These are phyloP conservation scores for Astrothelium macrocarpum DNA, from an alignment of 495 filamentous ascomycete species.

Conservation along the genomic window DNA sequence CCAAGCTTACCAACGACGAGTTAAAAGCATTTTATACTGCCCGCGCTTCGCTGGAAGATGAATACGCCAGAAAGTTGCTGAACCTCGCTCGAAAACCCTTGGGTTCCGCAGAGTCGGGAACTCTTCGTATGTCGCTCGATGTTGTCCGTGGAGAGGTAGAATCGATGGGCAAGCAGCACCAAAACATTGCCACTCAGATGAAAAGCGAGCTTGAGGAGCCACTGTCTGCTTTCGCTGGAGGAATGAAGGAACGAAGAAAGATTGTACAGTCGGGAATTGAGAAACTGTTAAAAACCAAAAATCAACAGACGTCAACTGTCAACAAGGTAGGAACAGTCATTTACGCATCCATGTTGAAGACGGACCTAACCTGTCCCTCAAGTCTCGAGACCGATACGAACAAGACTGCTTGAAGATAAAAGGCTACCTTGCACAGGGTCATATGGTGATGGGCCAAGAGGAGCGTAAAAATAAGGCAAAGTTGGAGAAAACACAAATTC, in stretches of 20 bases:
- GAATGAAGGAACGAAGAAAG: constrained; percentile 89
- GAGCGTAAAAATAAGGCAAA: constrained; percentile 98
- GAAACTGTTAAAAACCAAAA: constrained; percentile 84
- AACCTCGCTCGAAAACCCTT: constrained; percentile 80
- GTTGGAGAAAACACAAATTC: constrained; percentile 96
- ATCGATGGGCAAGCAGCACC: constrained; percentile 85
- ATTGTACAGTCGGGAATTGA: constrained; percentile 90
- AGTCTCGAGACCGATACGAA: constrained; percentile 89
- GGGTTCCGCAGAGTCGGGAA: constrained; percentile 80
- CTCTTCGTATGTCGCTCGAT: constrained; percentile 74
- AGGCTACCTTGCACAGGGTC: constrained; percentile 93
- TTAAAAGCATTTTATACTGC: constrained; percentile 85
- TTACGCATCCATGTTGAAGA: constrained; percentile 9
- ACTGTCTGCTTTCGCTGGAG: constrained; percentile 79
- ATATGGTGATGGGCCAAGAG: constrained; percentile 99
- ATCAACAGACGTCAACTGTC: constrained; percentile 77
- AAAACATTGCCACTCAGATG: constrained; percentile 85
- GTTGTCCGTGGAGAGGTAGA: constrained; percentile 85
- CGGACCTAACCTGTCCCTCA: constrained; percentile 15
- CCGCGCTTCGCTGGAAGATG: constrained; percentile 89
- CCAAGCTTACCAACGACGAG: constrained; percentile 93
- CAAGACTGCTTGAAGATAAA: constrained; percentile 98
- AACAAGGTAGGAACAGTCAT: constrained; percentile 58
- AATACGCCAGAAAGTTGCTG: constrained; percentile 87
- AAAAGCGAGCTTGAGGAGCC: constrained; percentile 96